These are phyloP conservation scores for Litchi chinensis DNA, from an alignment of 345 rosid species.

Conservation along the genomic window DNA sequence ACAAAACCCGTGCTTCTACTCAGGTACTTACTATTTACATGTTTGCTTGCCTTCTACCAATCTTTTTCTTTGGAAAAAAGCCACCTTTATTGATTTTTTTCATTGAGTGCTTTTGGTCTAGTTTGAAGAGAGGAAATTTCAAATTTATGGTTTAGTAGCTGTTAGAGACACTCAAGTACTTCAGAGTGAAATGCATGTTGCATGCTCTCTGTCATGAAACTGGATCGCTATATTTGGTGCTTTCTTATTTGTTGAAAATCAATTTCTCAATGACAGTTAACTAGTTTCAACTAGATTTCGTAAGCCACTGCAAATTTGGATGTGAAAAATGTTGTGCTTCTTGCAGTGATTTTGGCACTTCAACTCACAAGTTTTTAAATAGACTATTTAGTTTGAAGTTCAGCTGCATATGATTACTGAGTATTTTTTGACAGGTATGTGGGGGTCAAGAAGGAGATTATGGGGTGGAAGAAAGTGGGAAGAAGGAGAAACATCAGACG, in stretches of 20 bases:
- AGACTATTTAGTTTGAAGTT: constrained; percentile 18
- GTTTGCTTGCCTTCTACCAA: constrained; percentile 2
- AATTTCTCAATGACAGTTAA: neutral
- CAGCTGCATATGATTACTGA: constrained; percentile 22
- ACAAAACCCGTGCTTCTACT: constrained; percentile 42
- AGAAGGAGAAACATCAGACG: constrained; percentile 24
- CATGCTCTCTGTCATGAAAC: neutral
- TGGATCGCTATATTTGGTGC: neutral
- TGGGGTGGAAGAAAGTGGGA: constrained; percentile 42
- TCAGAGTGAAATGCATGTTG: neutral
- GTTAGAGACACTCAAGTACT: neutral
- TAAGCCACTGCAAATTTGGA: neutral
- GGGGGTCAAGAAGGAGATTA: constrained; percentile 40
- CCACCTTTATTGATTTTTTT: neutral
- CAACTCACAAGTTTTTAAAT: neutral
- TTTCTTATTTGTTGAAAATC: neutral
- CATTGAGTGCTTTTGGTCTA: neutral
- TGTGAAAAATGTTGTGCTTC: neutral
- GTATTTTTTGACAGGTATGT: constrained; percentile 43
- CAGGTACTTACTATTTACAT: constrained; percentile 49
- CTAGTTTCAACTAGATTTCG: neutral
- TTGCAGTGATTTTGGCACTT: neutral
- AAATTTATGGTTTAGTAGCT: neutral
- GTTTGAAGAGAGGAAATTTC: neutral
- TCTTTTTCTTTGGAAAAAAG: neutral